Evolutionary conservation across 208 protist genomes (phyloP).

Genomic region (Leishmania major): DNA sequence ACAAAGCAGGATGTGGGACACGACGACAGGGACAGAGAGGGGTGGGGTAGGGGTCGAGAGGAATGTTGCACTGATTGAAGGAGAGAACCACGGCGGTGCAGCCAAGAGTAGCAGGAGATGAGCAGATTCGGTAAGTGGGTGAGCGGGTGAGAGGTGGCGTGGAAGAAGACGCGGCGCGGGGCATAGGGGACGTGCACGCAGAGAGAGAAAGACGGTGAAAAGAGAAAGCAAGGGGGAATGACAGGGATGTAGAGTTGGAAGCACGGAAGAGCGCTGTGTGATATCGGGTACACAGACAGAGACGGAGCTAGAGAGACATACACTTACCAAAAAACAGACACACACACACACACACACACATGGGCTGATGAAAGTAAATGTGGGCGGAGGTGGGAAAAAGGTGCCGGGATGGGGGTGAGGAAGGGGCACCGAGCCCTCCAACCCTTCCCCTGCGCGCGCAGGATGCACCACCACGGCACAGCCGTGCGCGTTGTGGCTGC

Average conservation of each 20-base stretch:
- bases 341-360: not conserved
- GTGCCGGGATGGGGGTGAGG: not conserved
- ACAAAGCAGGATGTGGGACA: not conserved
- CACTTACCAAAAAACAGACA: not conserved
- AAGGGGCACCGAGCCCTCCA: not conserved
- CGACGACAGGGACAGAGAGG: not conserved
- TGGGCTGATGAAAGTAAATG: not conserved
- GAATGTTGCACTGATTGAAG: not conserved
- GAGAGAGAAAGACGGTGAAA: not conserved
- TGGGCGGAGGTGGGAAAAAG: not conserved
- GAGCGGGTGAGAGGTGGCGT: not conserved
- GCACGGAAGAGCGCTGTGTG: not conserved
- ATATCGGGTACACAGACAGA: not conserved
- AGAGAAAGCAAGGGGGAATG: not conserved
- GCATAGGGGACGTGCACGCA: not conserved
- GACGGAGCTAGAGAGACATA: not conserved
- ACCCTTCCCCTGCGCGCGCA: not conserved
- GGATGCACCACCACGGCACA: not conserved
- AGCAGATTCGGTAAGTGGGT: not conserved
- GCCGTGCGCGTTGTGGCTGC: not conserved
- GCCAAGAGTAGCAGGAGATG: not conserved
- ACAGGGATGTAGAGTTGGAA: not conserved
- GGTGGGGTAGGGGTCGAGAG: not conserved
- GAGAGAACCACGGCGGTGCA: not conserved
- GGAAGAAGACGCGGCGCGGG: not conserved